A percentile compares a stretch with the other conserved stretches of the same genome.
These are phyloP conservation scores for Syzygium aqueum DNA, from an alignment of 345 rosid genomes.

Conservation along the genomic window DNA sequence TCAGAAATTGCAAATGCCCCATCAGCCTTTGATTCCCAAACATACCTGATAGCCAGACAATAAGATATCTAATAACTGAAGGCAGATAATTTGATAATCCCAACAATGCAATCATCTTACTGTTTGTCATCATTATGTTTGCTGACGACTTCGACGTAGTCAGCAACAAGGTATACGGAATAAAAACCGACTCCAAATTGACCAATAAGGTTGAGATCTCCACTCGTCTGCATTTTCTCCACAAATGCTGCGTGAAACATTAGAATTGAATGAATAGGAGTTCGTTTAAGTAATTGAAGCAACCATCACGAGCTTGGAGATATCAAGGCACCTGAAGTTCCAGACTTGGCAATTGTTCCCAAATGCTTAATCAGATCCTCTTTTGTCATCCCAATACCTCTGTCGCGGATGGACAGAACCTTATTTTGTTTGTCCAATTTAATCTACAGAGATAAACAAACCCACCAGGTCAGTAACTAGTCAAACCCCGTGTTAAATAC, in stretches of 20 bases:
- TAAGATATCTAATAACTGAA: not conserved
- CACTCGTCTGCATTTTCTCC: constrained; percentile 96
- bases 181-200: constrained; percentile 99
- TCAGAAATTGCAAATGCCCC: constrained; percentile 97
- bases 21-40: constrained; percentile 99
- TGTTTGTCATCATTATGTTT: constrained; percentile 94
- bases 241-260: constrained; percentile 59
- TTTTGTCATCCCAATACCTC: constrained; percentile 98
- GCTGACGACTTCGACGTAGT: constrained; percentile 93
- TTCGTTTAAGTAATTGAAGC: not conserved
- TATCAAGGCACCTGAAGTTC: constrained; percentile 74
- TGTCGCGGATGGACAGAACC: constrained; percentile 75
- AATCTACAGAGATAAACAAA: constrained; percentile 39
- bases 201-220: constrained; percentile 94
- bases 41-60: constrained; percentile 38
- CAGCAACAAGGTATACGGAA: constrained; percentile 95
- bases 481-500: not conserved
- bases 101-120: constrained; percentile 25
- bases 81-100: not conserved
- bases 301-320: not conserved
- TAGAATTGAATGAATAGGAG: not conserved
- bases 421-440: constrained; percentile 89
- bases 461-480: not conserved
- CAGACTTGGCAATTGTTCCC: constrained; percentile 98
- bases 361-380: constrained; percentile 93